Conservation (phyloP, 345 rosid genomes). For the Triadica sebifera region DNA sequence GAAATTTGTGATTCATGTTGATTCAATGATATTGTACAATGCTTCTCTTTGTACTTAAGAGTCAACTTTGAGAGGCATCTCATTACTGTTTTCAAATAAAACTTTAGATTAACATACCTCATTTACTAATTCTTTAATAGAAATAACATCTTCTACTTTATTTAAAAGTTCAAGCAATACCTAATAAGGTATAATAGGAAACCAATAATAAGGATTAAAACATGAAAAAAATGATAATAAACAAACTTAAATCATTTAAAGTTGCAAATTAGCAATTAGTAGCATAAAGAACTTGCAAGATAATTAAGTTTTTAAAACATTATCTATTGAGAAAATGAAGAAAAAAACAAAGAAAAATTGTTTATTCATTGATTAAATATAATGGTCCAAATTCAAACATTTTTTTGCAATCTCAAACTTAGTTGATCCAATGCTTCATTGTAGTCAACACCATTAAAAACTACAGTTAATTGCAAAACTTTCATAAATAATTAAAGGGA, state of each 20-base stretch:
- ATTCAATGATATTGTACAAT: slow-evolving; percentile 21
- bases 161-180: slow-evolving; percentile 85
- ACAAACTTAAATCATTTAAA: background rate
- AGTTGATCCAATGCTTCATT: slow-evolving; percentile 41
- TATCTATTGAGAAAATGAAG: background rate
- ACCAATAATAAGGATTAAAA: background rate
- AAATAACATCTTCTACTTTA: slow-evolving; percentile 91
- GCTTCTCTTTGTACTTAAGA: slow-evolving; percentile 25
- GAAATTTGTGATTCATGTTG: slow-evolving; percentile 46
- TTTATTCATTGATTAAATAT: background rate
- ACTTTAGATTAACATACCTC: slow-evolving; percentile 37
- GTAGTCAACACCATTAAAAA: slow-evolving; percentile 38
- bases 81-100: slow-evolving; percentile 32
- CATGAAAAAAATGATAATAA: background rate
- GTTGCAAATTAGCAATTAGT: background rate
- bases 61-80: slow-evolving; percentile 16
- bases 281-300: background rate
- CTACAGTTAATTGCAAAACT: slow-evolving; percentile 35
- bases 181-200: slow-evolving; percentile 37
- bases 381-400: slow-evolving; percentile 44
- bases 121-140: slow-evolving; percentile 53
- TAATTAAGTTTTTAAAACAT: background rate
- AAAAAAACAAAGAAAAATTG: too few relatives aligned
- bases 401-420: slow-evolving; percentile 65
- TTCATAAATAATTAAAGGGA: background rate